A percentile compares a stretch with the other conserved stretches of the same genome.
phyloP scores from a whole-genome alignment of 2,329 filamentous ascomycete genomes.

The Coniochaeta hoffmannii region DNA sequence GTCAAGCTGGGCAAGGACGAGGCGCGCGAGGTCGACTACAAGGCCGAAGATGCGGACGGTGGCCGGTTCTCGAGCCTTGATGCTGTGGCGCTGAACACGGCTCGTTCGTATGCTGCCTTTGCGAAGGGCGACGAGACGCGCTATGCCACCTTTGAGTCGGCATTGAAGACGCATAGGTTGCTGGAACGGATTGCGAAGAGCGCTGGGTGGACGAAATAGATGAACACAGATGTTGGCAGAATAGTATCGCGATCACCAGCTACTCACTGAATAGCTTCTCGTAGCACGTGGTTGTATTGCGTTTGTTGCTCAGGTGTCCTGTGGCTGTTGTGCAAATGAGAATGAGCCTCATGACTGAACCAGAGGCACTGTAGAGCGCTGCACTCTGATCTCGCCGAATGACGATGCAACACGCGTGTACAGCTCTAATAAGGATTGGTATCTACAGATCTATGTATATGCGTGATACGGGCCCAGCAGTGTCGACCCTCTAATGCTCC shows the following conservation, averaged over 20 bases:
- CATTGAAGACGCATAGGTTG: not conserved
- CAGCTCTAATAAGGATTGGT: too few species aligned
- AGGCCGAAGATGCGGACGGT: not conserved
- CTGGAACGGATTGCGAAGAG: not conserved
- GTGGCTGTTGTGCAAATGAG: too few species aligned
- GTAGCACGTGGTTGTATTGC: too few species aligned
- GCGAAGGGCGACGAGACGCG: not conserved
- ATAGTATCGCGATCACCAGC: too few species aligned
- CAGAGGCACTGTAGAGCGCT: too few species aligned
- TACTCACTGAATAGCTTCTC: too few species aligned
- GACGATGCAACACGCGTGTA: too few species aligned
- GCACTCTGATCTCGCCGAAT: too few species aligned
- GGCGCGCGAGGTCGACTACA: conserved; percentile 7
- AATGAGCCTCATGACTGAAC: too few species aligned
- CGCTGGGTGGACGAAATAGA: not conserved
- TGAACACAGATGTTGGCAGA: not conserved
- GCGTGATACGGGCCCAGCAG: not conserved
- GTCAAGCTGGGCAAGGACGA: conserved; percentile 12
- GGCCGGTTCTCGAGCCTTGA: not conserved
- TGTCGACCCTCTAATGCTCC: not conserved
- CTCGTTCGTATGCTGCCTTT: not conserved
- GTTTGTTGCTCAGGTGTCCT: too few species aligned
- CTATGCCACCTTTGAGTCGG: conserved; percentile 4
- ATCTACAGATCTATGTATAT: too few species aligned
- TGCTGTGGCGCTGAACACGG: conserved; percentile 4